phyloP scores from a whole-genome alignment of 2,329 filamentous ascomycete genomes.

The Dryadomyces quercivorus region DNA sequence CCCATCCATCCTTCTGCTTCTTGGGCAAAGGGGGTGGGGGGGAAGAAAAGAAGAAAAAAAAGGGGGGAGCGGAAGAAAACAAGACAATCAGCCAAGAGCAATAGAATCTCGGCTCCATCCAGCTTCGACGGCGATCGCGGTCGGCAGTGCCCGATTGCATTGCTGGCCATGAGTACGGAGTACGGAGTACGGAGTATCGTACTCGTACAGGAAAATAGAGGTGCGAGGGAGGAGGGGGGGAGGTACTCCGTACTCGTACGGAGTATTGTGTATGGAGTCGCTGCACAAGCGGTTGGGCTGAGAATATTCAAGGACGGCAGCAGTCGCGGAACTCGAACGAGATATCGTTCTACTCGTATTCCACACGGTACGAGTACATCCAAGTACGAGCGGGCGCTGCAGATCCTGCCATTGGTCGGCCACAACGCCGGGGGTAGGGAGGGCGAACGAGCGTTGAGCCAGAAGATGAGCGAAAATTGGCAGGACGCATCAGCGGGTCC shows the following conservation, averaged over 20 bases:
- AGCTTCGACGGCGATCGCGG: constrained; percentile 4
- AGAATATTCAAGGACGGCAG: too few species aligned
- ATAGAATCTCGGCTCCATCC: constrained; percentile 1
- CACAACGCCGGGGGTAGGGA: background rate
- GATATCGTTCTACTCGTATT: too few species aligned
- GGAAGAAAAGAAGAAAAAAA: background rate
- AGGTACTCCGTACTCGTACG: too few species aligned
- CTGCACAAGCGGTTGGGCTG: background rate
- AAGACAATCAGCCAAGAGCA: background rate
- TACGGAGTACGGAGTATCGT: background rate
- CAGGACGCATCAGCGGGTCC: background rate
- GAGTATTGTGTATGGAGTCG: background rate
- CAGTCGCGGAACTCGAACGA: too few species aligned
- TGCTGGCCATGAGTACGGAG: background rate
- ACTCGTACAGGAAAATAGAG: background rate
- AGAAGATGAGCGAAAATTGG: background rate
- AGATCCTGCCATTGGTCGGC: background rate
- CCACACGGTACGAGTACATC: too few species aligned
- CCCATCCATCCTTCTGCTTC: background rate
- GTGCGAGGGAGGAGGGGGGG: too few species aligned
- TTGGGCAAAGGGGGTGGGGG: background rate
- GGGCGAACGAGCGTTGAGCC: background rate
- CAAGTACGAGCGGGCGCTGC: too few species aligned
- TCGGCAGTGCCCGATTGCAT: constrained; percentile 2
- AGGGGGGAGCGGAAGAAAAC: background rate